phyloP scores from a whole-genome alignment of 176 grass and related monocot species.

The Typha latifolia region DNA sequence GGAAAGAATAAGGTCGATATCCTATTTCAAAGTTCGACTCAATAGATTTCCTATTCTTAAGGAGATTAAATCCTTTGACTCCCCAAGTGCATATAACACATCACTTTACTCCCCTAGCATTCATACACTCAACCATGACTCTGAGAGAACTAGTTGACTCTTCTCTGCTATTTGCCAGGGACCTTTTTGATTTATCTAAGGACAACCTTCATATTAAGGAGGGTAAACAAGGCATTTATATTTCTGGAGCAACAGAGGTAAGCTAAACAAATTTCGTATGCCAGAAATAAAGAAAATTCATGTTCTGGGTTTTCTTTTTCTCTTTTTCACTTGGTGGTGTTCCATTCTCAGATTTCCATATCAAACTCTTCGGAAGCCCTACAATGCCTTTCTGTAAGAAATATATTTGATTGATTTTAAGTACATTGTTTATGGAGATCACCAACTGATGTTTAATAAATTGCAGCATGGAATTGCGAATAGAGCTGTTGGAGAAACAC shows the following conservation, averaged over 20 bases:
- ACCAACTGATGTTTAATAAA: slow-evolving; percentile 2
- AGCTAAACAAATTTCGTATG: background rate
- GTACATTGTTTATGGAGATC: background rate
- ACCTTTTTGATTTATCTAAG: slow-evolving; percentile 92
- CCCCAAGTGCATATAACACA: too few relatives aligned
- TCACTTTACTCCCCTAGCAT: too few relatives aligned
- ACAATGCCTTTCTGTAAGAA: slow-evolving; percentile 63
- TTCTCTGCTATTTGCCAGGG: slow-evolving; percentile 34
- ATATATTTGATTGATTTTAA: slow-evolving; percentile 6
- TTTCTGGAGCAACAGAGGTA: slow-evolving; percentile 84
- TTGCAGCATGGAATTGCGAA: slow-evolving; percentile 83
- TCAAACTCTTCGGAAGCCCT: slow-evolving; percentile 50
- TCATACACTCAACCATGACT: background rate
- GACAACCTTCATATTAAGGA: slow-evolving; percentile 94
- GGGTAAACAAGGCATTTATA: slow-evolving; percentile 79
- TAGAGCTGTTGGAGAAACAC: slow-evolving; percentile 90
- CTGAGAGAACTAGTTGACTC: background rate
- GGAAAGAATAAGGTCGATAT: slow-evolving; percentile 74
- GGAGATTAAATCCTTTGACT: background rate
- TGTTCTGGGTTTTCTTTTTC: slow-evolving; percentile 14
- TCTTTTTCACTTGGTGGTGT: slow-evolving; percentile 7
- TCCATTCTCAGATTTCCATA: slow-evolving; percentile 46
- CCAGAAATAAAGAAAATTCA: too few relatives aligned
- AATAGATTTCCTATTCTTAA: slow-evolving; percentile 6
- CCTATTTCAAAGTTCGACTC: slow-evolving; percentile 8